phyloP scores from a whole-genome alignment of 1,284 basidiomycete genomes.

The Moesziomyces globuligerus region DNA sequence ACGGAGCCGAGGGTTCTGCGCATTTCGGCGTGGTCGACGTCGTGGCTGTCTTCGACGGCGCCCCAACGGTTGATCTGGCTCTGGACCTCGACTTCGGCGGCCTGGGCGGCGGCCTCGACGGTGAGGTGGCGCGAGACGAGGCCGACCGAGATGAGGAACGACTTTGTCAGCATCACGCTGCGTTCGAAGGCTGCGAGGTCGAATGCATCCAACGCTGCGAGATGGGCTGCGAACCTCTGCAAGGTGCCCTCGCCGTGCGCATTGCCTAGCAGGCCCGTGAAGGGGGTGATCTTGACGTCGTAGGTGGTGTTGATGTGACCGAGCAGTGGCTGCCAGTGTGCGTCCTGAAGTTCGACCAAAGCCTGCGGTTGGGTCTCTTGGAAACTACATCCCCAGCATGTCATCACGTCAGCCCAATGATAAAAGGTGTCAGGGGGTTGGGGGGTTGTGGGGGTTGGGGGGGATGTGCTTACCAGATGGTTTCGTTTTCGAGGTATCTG shows the following conservation, averaged over 20 bases:
- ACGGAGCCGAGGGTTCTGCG: conserved; percentile 77
- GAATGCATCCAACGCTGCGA: conserved; percentile 34
- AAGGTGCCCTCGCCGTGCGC: conserved; percentile 31
- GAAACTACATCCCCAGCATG: conserved; percentile 74
- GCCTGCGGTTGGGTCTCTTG: conserved; percentile 80
- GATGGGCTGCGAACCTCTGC: conserved; percentile 22
- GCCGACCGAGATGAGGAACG: conserved; percentile 86
- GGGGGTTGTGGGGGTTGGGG: no score
- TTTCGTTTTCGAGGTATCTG: conserved; percentile 92
- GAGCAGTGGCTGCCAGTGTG: conserved; percentile 89
- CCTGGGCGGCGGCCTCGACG: conserved; percentile 84
- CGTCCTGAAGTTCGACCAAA: conserved; percentile 81
- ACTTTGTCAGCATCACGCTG: conserved; percentile 88
- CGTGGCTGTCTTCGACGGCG: conserved; percentile 86
- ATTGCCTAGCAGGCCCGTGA: conserved; percentile 45
- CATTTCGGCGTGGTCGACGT: conserved; percentile 91
- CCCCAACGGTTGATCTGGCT: conserved; percentile 97
- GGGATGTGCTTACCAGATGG: conserved; percentile 90
- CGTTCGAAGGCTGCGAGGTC: conserved; percentile 80
- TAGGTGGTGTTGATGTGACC: conserved; percentile 80
- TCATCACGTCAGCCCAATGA: no score
- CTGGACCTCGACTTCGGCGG: conserved; percentile 89
- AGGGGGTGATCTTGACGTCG: conserved; percentile 64
- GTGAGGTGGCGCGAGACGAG: conserved; percentile 76
- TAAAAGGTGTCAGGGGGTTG: no score